A percentile compares a stretch with the other conserved stretches of the same genome.
Conservation (phyloP, 1,139 yeast species). For the Nakaseomyces sp. region DNA sequence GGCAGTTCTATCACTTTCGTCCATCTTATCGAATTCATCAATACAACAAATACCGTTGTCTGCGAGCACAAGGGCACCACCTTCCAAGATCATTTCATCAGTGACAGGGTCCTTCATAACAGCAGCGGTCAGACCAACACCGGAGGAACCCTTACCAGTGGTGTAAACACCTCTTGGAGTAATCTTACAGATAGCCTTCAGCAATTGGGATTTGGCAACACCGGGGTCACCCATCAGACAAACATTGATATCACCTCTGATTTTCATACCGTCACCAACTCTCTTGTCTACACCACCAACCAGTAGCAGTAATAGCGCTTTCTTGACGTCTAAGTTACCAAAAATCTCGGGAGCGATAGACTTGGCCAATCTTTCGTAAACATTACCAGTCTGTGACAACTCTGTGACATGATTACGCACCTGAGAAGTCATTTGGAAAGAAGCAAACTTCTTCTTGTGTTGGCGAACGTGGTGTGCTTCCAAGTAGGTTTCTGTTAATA, state of each 20-base stretch:
- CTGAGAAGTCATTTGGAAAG: constrained; percentile 49
- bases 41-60: constrained; percentile 98
- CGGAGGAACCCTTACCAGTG: constrained; percentile 98
- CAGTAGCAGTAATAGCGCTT: constrained; percentile 70
- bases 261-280: constrained; percentile 92
- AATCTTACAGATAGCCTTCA: constrained; percentile 83
- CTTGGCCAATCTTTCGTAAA: constrained; percentile 70
- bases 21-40: constrained; percentile 99
- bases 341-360: constrained; percentile 97
- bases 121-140: constrained; percentile 98
- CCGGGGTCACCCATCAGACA: constrained; percentile 99
- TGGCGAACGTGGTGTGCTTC: constrained; percentile 82
- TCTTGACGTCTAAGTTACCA: constrained; percentile 90
- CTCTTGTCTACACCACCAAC: constrained; percentile 96
- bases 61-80: constrained; percentile 95
- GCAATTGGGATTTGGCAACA: constrained; percentile 94
- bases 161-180: constrained; percentile 98
- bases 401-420: constrained; percentile 47
- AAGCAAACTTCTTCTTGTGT: constrained; percentile 81
- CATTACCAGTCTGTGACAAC: constrained; percentile 52
- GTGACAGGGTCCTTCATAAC: constrained; percentile 98
- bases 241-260: constrained; percentile 94
- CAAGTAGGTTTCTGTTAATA: constrained; percentile 85
- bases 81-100: constrained; percentile 96
- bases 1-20: constrained; percentile 92